Base-by-base conservation (phyloP, 345 rosid genomes). In the Turnera subulata region DNA sequence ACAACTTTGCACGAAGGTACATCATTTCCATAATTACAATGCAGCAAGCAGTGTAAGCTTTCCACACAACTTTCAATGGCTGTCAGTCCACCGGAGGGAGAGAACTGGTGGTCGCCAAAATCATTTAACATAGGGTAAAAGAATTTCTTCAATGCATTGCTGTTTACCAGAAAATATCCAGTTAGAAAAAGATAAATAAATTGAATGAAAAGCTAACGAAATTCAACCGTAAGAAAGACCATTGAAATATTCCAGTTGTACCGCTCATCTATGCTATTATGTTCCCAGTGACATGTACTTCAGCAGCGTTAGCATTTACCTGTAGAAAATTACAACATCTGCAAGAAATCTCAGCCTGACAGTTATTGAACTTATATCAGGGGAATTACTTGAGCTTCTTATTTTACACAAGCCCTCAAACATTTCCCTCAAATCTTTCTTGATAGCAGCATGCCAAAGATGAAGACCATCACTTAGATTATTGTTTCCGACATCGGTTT, bases 261-360 rank as follows among this genome's bases (percentile, higher is more conserved):
- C 8, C 35, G 5, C 35, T 29, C 35, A 8, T 29, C 35, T 29
- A 29, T 8, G 35, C 8, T 29, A 29, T 29, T 29, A 29, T 8
- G 35, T 8, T 29, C 4, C 35, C 8, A 29, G 4, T 4, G 35
- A 29, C 35, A 29, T 29, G 4, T 29, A 16, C 65, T 55, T 21
- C 59, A 44, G 44, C 48, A 62, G 64, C 38, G 23, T 46, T 50
- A 44, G 17, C 56, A 35, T 45, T 49, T 82, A 91, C 96, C 94
- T 71, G 67, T 85, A 85, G 64, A 84, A 80, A 66, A 73, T 67
- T 62, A 91, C 65, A 50, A 91, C 76, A 73, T 84, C 84, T 16
- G 76, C 74, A 43, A 85, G 79, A 69, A 91, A 82, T 61, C 83
- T 85, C 50, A 88, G 61, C 46, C 73, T 77, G 61, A 69, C 76